Conservation (phyloP, 1,284 basidiomycete genomes). For the Trametes hirsuta region DNA sequence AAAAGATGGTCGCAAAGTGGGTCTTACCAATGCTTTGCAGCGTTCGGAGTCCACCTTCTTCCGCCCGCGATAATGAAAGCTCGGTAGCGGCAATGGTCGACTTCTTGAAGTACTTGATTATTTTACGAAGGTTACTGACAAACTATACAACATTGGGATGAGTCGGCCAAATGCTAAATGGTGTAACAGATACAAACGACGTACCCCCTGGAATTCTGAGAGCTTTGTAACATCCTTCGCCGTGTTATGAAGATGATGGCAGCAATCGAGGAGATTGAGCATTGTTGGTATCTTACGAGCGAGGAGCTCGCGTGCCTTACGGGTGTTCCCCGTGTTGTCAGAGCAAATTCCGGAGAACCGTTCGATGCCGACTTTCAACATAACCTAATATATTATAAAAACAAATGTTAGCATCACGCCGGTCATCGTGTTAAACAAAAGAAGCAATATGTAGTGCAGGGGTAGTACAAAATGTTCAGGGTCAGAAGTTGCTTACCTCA, state of each 20-base stretch:
- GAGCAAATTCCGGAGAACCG: slow-evolving; percentile 31
- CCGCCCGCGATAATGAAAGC: neutral
- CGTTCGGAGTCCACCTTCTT: neutral
- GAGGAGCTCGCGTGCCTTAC: slow-evolving; percentile 25
- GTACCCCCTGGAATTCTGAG: slow-evolving; percentile 26
- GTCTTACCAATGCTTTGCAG: slow-evolving; percentile 5
- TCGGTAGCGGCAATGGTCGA: neutral
- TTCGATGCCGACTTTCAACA: slow-evolving; percentile 23
- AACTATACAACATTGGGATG: neutral
- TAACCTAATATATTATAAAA: slow-evolving; percentile 17
- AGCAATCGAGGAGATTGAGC: slow-evolving; percentile 35
- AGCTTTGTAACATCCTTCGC: slow-evolving; percentile 37
- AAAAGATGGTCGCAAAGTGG: neutral
- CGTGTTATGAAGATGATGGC: slow-evolving; percentile 35
- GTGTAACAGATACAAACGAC: neutral
- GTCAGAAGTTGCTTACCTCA: slow-evolving; percentile 12
- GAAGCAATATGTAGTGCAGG: too few species aligned
- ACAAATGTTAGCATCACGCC: neutral
- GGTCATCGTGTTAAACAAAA: neutral
- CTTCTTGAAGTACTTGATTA: neutral
- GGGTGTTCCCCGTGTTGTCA: slow-evolving; percentile 41
- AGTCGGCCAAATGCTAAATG: neutral
- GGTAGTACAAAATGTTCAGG: too few species aligned
- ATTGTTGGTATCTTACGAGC: slow-evolving; percentile 27
- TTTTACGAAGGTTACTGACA: neutral